Base-by-base conservation (phyloP, 805 yeast species). In the Pichia nanzhaoensis region DNA sequence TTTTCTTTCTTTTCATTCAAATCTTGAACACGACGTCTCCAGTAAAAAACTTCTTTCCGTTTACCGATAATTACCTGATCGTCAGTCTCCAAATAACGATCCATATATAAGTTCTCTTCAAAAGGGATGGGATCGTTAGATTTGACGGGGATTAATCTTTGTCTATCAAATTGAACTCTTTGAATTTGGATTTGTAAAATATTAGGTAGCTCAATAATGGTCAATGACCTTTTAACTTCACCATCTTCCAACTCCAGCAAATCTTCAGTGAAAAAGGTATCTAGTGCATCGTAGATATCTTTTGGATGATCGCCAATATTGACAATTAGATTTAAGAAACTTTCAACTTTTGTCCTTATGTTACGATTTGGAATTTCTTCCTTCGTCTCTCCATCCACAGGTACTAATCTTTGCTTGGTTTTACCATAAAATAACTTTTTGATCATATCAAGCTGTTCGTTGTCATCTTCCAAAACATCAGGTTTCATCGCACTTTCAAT, bases 141-240 rank as follows among this genome's bases (percentile, higher is more conserved):
- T 60, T 93, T 93, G 57, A 86, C 86, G 0, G 95, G 87, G 63
- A 82, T 74, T 41, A 81, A 72, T 13, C 75, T 65, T 44, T 71
- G 82, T 37, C 89, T 72, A 58, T 93, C 96, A 61, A 82, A 93
- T 60, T 87, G 86, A 1, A 93, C 98, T 58, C 99, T 73, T 64
- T 90, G 98, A 7, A 93, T 85, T 59, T 93, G 99, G 40, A 93
- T 77, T 60, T 93, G 99, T 40, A 93, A 63, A 41, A 93, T 76
- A 5, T 81, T 80, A 0, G 99, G 99, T 18, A 88, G 65, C 45
- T 78, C 73, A 9, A 77, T 71, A 4, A 91, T 75, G 0, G 90
- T 77, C 39, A 90, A 74, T 0, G 84, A 75, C 59, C 95, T 77
- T 53, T 80, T 78, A 5, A 84, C 91, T 21, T 73, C 70, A 2